A percentile compares a stretch with the other conserved stretches of the same genome.
Evolutionary conservation across 2,329 filamentous ascomycete species (phyloP).

Genomic region (Coniochaeta pulveracea): DNA sequence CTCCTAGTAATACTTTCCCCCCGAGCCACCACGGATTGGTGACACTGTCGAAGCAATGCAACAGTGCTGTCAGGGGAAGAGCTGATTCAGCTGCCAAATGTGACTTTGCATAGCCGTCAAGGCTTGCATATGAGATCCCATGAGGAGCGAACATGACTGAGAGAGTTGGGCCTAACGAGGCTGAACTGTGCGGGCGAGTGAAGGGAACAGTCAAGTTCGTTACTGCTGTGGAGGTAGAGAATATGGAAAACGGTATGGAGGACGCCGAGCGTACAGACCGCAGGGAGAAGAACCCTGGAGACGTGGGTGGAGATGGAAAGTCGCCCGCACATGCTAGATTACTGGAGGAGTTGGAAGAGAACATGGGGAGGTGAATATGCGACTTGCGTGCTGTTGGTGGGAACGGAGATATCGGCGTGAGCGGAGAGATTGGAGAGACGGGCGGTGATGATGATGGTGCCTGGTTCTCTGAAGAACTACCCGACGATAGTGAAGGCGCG

Average conservation of each 20-base stretch:
- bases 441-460: no score
- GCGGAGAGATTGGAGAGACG: no score
- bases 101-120: slow-evolving; percentile 43
- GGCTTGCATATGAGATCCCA: slow-evolving; percentile 40
- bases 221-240: slow-evolving; percentile 5
- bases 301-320: slow-evolving; percentile 22
- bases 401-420: slow-evolving; percentile 19
- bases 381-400: slow-evolving; percentile 16
- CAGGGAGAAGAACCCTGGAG: slow-evolving; percentile 18
- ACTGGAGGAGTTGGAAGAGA: background rate
- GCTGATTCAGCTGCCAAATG: slow-evolving; percentile 45
- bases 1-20: slow-evolving; percentile 44
- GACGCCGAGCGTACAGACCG: slow-evolving; percentile 23
- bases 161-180: no score
- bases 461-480: no score
- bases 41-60: slow-evolving; percentile 53
- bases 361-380: slow-evolving; percentile 2
- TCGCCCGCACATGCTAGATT: background rate
- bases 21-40: slow-evolving; percentile 51
- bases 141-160: slow-evolving; percentile 56
- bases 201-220: slow-evolving; percentile 1
- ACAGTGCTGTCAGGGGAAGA: slow-evolving; percentile 49
- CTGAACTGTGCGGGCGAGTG: no score
- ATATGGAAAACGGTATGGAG: slow-evolving; percentile 17
- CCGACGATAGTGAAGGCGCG: slow-evolving; percentile 28